phyloP scores from a whole-genome alignment of 2,329 filamentous ascomycete species.

The Cladosporium sp. region DNA sequence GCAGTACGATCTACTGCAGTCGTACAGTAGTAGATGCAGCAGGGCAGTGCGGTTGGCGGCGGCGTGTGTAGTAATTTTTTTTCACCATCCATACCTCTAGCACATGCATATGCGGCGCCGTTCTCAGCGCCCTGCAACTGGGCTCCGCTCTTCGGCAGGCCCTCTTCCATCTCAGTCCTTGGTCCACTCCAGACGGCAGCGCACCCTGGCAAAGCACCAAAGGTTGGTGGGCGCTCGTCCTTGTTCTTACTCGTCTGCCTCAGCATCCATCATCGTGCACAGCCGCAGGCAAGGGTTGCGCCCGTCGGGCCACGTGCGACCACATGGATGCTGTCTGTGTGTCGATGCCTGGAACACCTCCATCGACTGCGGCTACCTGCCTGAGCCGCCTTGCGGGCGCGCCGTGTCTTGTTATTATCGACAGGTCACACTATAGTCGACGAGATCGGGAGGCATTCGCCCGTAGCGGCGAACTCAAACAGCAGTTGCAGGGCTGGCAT shows the following conservation, averaged over 20 bases:
- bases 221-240: background rate
- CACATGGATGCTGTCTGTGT: constrained; percentile 14
- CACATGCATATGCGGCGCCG: constrained; percentile 20
- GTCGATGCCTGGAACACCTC: constrained; percentile 7
- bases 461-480: constrained; percentile 19
- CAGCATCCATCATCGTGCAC: constrained; percentile 6
- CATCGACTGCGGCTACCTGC: constrained; percentile 5
- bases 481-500: constrained; percentile 4
- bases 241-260: constrained; percentile 1
- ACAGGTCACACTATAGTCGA: constrained; percentile 14
- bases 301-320: constrained; percentile 16
- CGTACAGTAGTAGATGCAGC: constrained; percentile 1
- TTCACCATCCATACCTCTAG: constrained; percentile 4
- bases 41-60: constrained; percentile 4
- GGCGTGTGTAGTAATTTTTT: constrained; percentile 16
- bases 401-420: constrained; percentile 13
- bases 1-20: constrained; percentile 1
- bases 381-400: constrained; percentile 10
- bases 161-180: background rate
- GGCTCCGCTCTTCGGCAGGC: constrained; percentile 19
- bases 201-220: constrained; percentile 3
- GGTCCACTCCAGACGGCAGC: constrained; percentile 7
- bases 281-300: constrained; percentile 12
- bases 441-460: constrained; percentile 1
- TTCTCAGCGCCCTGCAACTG: constrained; percentile 14